A percentile compares a stretch with the other conserved stretches of the same genome.
These are phyloP conservation scores for Haplographium delicatum DNA, from an alignment of 495 filamentous ascomycete genomes.

Conservation along the genomic window DNA sequence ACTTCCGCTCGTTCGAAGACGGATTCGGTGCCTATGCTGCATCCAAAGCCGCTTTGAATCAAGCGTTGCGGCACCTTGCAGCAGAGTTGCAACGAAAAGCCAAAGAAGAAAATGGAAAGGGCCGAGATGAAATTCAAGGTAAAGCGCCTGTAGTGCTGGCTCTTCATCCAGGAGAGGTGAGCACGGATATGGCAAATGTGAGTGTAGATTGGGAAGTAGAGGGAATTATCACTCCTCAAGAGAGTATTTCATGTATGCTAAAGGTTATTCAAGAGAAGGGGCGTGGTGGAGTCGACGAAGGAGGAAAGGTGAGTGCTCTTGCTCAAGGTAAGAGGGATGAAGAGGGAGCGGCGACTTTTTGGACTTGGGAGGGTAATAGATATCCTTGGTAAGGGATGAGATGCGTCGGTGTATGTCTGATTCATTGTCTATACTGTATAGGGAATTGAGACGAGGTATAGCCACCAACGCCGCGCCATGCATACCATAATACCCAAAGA, in stretches of 20 bases:
- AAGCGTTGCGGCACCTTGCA: constrained; percentile 49
- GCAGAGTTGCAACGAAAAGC: constrained; percentile 44
- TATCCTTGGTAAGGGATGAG: constrained; percentile 23
- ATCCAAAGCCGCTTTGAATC: constrained; percentile 55
- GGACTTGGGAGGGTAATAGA: constrained; percentile 49
- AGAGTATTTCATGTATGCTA: constrained; percentile 47
- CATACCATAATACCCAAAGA: not conserved
- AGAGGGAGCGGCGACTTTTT: constrained; percentile 46
- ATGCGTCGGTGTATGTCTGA: not conserved
- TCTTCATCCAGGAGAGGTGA: constrained; percentile 53
- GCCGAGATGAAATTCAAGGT: constrained; percentile 6
- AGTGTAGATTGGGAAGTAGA: constrained; percentile 44
- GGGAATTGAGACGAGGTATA: not conserved
- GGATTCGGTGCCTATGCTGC: constrained; percentile 55
- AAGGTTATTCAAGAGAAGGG: constrained; percentile 44
- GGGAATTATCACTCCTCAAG: constrained; percentile 42
- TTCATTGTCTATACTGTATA: not conserved
- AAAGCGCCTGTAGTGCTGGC: constrained; percentile 44
- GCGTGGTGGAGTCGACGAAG: constrained; percentile 25
- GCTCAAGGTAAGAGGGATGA: not conserved
- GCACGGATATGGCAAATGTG: constrained; percentile 47
- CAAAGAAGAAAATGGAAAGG: not conserved
- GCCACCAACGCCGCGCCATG: not conserved
- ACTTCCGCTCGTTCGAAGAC: constrained; percentile 50
- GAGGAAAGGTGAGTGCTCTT: constrained; percentile 34